Percentiles rank a stretch among this genome's conserved stretches.
Conservation (phyloP, 2,329 filamentous ascomycete species). For the Neophaeococcomyces mojaviensis region DNA sequence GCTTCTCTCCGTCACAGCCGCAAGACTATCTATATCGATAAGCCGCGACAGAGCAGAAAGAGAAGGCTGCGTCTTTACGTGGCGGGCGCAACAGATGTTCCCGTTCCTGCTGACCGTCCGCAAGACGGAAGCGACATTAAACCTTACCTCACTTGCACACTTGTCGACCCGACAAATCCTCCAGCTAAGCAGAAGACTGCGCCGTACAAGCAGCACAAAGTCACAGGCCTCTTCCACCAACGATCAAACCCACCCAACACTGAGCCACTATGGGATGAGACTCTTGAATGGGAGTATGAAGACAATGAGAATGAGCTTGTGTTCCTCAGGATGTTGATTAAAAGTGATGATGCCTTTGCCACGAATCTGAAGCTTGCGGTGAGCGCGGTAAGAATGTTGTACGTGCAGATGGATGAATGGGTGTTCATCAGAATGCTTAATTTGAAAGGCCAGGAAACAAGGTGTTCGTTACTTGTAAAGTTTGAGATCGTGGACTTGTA, state of each 20-base stretch:
- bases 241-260: slow-evolving; percentile 14
- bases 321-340: slow-evolving; percentile 21
- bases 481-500: slow-evolving; percentile 20
- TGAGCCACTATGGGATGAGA: slow-evolving; percentile 22
- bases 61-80: slow-evolving; percentile 20
- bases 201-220: slow-evolving; percentile 21
- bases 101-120: slow-evolving; percentile 16
- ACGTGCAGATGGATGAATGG: slow-evolving; percentile 15
- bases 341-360: slow-evolving; percentile 22
- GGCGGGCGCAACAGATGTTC: slow-evolving; percentile 18
- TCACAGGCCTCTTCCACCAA: slow-evolving; percentile 14
- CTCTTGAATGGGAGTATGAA: slow-evolving; percentile 20
- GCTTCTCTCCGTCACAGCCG: slow-evolving; percentile 15
- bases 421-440: slow-evolving; percentile 19
- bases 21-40: slow-evolving; percentile 10
- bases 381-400: slow-evolving; percentile 18
- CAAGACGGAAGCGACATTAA: slow-evolving; percentile 14
- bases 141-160: slow-evolving; percentile 22
- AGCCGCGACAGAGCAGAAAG: background rate
- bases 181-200: slow-evolving; percentile 19
- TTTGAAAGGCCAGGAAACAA: slow-evolving; percentile 18
- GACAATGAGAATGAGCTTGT: slow-evolving; percentile 18
- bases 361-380: slow-evolving; percentile 20
- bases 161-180: slow-evolving; percentile 15
- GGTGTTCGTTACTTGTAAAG: slow-evolving; percentile 15